Evolutionary conservation across 768 basidiomycete species (phyloP).

Genomic region (Kockovaella imperatae): DNA sequence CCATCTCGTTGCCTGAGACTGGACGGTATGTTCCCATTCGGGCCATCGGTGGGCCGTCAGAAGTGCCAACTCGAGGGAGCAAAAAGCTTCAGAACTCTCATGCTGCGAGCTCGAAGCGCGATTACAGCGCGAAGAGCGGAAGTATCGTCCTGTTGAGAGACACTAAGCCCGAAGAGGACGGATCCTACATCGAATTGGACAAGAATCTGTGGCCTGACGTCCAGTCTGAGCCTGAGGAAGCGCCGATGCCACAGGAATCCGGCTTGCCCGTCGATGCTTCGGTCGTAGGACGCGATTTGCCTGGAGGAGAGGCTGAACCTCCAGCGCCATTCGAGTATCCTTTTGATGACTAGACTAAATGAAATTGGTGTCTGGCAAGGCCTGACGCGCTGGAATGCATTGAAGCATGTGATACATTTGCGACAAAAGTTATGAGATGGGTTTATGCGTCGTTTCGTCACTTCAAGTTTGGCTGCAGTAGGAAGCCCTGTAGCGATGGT

Average conservation of each 20-base stretch:
- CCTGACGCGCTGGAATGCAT: no score
- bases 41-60: slow-evolving; percentile 50
- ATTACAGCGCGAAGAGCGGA: slow-evolving; percentile 50
- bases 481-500: slow-evolving; percentile 18
- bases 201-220: slow-evolving; percentile 23
- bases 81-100: slow-evolving; percentile 9
- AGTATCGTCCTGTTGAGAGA: slow-evolving; percentile 82
- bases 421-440: no score
- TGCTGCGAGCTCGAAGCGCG: background rate
- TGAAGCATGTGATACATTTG: no score
- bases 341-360: slow-evolving; percentile 32
- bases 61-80: background rate
- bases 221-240: slow-evolving; percentile 1
- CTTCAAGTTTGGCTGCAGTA: slow-evolving; percentile 20
- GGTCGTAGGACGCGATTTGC: slow-evolving; percentile 24
- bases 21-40: slow-evolving; percentile 84
- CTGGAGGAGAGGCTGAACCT: slow-evolving; percentile 61
- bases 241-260: slow-evolving; percentile 3
- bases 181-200: slow-evolving; percentile 62
- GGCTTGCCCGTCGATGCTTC: slow-evolving; percentile 37
- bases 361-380: no score
- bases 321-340: slow-evolving; percentile 68
- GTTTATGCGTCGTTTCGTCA: background rate
- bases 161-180: slow-evolving; percentile 54
- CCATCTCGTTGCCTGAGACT: slow-evolving; percentile 67